A percentile compares a stretch with the other conserved stretches of the same genome.
These are phyloP conservation scores for Malassezia sympodialis DNA, from an alignment of 1,284 basidiomycete species.

Conservation along the genomic window DNA sequence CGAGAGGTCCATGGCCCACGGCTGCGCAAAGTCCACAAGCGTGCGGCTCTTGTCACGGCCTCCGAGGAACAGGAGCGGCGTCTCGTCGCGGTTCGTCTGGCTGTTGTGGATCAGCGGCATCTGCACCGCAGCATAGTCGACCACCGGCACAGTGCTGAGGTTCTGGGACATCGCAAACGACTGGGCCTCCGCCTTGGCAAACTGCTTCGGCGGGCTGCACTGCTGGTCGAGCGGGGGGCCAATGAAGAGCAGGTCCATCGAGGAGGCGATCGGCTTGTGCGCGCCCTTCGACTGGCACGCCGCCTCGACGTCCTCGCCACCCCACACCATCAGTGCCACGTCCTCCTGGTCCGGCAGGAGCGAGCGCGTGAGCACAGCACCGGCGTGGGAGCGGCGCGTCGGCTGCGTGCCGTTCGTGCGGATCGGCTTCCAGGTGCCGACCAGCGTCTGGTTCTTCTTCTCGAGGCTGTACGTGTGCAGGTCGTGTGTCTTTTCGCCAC, in stretches of 20 bases:
- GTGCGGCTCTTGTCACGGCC: conserved; percentile 34
- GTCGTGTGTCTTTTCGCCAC: conserved; percentile 3
- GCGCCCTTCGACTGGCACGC: background rate
- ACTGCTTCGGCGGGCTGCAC: background rate
- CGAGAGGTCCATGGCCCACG: conserved; percentile 38
- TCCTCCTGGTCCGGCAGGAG: conserved; percentile 4
- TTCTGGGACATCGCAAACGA: background rate
- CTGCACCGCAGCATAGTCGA: conserved; percentile 31
- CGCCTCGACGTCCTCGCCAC: conserved; percentile 17
- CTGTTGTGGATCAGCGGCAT: conserved; percentile 5
- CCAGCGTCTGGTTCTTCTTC: conserved; percentile 3
- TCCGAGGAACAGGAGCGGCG: conserved; percentile 37
- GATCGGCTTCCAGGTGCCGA: conserved; percentile 5
- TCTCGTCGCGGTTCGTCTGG: conserved; percentile 6
- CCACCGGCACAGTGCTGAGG: conserved; percentile 21
- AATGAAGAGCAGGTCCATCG: conserved; percentile 6
- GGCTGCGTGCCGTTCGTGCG: background rate
- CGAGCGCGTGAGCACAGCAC: conserved; percentile 12
- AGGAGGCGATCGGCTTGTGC: background rate
- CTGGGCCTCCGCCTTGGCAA: background rate
- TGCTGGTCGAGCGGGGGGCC: background rate
- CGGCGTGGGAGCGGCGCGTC: conserved; percentile 13
- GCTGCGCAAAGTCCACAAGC: conserved; percentile 21
- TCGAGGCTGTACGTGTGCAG: conserved; percentile 15
- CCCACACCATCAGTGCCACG: conserved; percentile 19